phyloP scores from a whole-genome alignment of 192 early-diverging fungal species.

The Haplosporangium gracile region DNA sequence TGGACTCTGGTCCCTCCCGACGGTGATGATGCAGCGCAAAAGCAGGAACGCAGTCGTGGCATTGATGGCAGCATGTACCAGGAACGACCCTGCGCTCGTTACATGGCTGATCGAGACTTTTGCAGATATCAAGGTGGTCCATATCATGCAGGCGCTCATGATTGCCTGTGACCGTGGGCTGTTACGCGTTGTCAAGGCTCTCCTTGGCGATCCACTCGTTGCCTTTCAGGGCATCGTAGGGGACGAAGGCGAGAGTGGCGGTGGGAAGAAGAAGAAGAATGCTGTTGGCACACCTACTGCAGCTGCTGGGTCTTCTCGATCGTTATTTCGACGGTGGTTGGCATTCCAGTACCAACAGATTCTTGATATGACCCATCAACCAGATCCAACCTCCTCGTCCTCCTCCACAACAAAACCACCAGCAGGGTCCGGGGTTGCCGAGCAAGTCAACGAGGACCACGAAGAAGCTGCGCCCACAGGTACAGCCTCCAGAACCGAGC shows the following conservation, averaged over 20 bases:
- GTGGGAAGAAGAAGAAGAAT: not conserved
- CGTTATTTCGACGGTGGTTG: constrained; percentile 29
- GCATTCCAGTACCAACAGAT: constrained; percentile 23
- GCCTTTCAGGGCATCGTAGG: too few species aligned
- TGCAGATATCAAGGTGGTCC: constrained; percentile 45
- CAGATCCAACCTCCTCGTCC: not conserved
- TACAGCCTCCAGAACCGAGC: not conserved
- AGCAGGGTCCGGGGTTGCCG: not conserved
- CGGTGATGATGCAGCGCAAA: constrained; percentile 48
- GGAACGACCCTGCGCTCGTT: constrained; percentile 43
- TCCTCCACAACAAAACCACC: not conserved
- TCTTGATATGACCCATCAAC: not conserved
- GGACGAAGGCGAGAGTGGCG: not conserved
- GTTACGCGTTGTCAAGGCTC: constrained; percentile 17
- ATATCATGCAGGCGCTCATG: constrained; percentile 50
- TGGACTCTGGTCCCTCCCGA: constrained; percentile 24
- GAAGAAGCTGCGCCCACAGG: not conserved
- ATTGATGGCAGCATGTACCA: constrained; percentile 38
- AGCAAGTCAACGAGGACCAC: not conserved
- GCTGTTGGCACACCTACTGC: not conserved
- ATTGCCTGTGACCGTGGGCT: constrained; percentile 46
- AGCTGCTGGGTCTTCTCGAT: not conserved
- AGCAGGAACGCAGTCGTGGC: constrained; percentile 41
- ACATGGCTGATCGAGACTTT: constrained; percentile 47
- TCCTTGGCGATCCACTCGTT: constrained; percentile 11